Evolutionary conservation across 768 basidiomycete genomes (phyloP).

Genomic region (Suillus alpinus): DNA sequence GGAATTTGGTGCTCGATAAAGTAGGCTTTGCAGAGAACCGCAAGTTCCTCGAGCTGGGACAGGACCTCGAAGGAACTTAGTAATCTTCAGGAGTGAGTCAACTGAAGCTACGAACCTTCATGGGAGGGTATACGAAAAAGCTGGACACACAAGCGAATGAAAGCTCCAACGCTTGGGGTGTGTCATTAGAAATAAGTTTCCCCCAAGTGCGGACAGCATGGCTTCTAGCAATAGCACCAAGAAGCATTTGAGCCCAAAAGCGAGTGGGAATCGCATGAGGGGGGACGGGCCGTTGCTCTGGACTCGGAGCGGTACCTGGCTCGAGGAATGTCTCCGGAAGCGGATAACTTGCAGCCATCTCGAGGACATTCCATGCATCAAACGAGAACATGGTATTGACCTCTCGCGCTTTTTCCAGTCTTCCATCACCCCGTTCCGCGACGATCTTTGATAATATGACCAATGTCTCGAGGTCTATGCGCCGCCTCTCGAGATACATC

Average conservation of each 20-base stretch:
- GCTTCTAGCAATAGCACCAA: constrained; percentile 41
- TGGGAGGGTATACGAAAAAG: constrained; percentile 45
- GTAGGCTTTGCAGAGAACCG: constrained; percentile 37
- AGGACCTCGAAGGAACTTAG: constrained; percentile 34
- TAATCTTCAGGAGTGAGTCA: neutral
- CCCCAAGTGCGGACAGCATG: constrained; percentile 42
- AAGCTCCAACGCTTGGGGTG: constrained; percentile 36
- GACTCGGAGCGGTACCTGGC: constrained; percentile 6
- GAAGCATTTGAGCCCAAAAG: constrained; percentile 50
- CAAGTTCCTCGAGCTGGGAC: constrained; percentile 38
- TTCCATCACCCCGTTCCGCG: constrained; percentile 27
- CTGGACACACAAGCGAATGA: constrained; percentile 50
- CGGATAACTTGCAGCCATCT: constrained; percentile 35
- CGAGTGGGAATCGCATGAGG: constrained; percentile 39
- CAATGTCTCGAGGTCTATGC: constrained; percentile 42
- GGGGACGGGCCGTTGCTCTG: constrained; percentile 3
- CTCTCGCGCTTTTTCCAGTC: constrained; percentile 38
- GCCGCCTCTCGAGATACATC: constrained; percentile 44
- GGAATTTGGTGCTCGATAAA: constrained; percentile 29
- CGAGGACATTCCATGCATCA: constrained; percentile 57
- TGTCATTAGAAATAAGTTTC: constrained; percentile 12
- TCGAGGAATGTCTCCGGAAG: constrained; percentile 30
- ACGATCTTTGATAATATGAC: constrained; percentile 41
- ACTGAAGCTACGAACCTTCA: constrained; percentile 33
- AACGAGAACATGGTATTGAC: constrained; percentile 41